Percentiles rank a stretch among this genome's conserved stretches.
phyloP scores from a whole-genome alignment of 2,329 filamentous ascomycete species.

The Ceratocystis destructans region DNA sequence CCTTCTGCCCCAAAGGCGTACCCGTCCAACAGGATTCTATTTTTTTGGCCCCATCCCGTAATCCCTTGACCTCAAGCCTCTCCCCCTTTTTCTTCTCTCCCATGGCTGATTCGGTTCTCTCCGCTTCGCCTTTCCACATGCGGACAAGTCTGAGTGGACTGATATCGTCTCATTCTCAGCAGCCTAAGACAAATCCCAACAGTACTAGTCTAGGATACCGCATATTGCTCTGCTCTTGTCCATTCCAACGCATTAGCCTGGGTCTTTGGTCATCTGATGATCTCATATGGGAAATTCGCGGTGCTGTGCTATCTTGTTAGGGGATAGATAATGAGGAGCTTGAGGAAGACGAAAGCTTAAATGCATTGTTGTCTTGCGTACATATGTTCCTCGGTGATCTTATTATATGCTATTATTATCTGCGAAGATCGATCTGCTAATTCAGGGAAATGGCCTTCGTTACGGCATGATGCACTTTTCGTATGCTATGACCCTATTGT shows the following conservation, averaged over 20 bases:
- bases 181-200: background rate
- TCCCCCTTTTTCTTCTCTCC: background rate
- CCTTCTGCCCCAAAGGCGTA: background rate
- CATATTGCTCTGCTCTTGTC: background rate
- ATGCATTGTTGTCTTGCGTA: too few relatives aligned
- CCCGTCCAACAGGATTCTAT: background rate
- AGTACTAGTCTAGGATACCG: background rate
- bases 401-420: too few relatives aligned
- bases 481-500: too few relatives aligned
- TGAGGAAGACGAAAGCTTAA: too few relatives aligned
- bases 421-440: too few relatives aligned
- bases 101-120: background rate
- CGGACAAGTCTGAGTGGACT: background rate
- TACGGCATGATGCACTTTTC: too few relatives aligned
- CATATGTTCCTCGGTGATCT: too few relatives aligned
- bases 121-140: background rate
- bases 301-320: background rate
- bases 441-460: too few relatives aligned
- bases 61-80: background rate
- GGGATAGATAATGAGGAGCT: too few relatives aligned
- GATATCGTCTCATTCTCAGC: background rate
- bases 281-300: background rate
- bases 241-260: background rate
- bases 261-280: background rate
- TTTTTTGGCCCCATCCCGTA: background rate